Evolutionary conservation across 2,329 filamentous ascomycete genomes (phyloP).

Genomic region (Purpureocillium takamizusanense): DNA sequence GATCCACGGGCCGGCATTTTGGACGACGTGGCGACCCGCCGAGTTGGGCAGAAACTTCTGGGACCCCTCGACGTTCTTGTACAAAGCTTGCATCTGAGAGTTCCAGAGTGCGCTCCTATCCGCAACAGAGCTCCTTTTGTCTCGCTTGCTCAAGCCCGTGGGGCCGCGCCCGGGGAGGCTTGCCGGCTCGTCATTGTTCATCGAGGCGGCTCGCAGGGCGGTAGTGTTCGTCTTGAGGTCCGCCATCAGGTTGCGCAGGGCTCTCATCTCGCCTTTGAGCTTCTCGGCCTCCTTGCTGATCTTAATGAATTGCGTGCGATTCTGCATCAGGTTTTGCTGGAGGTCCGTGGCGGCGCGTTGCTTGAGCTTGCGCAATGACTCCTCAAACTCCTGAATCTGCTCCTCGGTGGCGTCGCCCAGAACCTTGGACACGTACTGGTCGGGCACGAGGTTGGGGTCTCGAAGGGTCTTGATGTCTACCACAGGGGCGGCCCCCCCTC

Average conservation of each 20-base stretch:
- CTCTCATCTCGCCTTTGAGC: constrained; percentile 91
- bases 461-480: constrained; percentile 71
- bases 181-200: constrained; percentile 37
- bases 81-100: constrained; percentile 65
- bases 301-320: constrained; percentile 96
- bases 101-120: constrained; percentile 60
- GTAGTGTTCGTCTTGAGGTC: constrained; percentile 77
- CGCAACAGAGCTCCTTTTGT: constrained; percentile 83
- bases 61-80: constrained; percentile 95
- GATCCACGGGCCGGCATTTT: constrained; percentile 90
- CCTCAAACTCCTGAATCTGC: constrained; percentile 76
- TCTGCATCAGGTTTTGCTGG: constrained; percentile 93
- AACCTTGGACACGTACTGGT: constrained; percentile 67
- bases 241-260: constrained; percentile 80
- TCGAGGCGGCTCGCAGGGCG: constrained; percentile 52
- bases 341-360: constrained; percentile 71
- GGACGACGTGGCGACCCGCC: constrained; percentile 83
- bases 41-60: constrained; percentile 93
- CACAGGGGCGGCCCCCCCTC: constrained; percentile 47
- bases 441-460: constrained; percentile 69
- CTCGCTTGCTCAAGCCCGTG: constrained; percentile 52
- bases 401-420: constrained; percentile 80
- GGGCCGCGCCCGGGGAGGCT: constrained; percentile 42
- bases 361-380: constrained; percentile 67
- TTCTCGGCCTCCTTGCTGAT: constrained; percentile 99